Base-by-base conservation (phyloP, 2,329 filamentous ascomycete species). In the Arthroderma sp. region DNA sequence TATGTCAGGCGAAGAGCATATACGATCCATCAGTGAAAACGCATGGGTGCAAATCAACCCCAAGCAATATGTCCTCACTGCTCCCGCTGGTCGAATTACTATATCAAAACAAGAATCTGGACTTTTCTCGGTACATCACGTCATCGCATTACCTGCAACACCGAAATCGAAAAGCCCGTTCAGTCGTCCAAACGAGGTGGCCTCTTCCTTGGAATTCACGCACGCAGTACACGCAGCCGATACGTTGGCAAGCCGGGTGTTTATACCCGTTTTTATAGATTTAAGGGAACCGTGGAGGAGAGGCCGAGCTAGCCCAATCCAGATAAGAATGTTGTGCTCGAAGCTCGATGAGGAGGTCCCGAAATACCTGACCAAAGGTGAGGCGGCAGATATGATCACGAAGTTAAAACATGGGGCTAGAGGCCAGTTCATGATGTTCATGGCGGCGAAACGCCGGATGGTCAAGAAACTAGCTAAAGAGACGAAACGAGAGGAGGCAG, bases 301-400 rank as follows among this genome's bases (percentile, higher is more conserved):
- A 5, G 62, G 64, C 0, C 75, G 77, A 0, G 83, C 91, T 0
- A 73, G 72, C 0, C 55, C 68, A 27, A 66, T 66, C 2, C 78
- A 72, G 44, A 40, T 71, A 10, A 52, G 54, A 4, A 61, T 69
- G 45, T 52, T 72, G 33, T 70, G 71, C 47, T 62, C 62, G 32
- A 38, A 58, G n/a, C 56, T 63, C 27, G 53, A 53, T 9, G 75
- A 75, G 1, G 65, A 75, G 3, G 74, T 66, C 1, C 53, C 64
- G 0, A 64, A 66, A 0, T 71, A 77, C 30, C 57, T 93, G 44
- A 86, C 75, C n/a, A 93, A 87, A 61, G 88, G 88, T 4, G 77
- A 77, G 57, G 87, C 86, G 4, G 74, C 73, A 2, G 87, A 94
- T 58, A 89, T 93, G 84, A 93, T 95, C 51, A 93, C 85, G 10